Percentiles rank a stretch among this genome's conserved stretches.
These are phyloP conservation scores for Tremella mesenterica DNA, from an alignment of 768 basidiomycete genomes.

Conservation along the genomic window DNA sequence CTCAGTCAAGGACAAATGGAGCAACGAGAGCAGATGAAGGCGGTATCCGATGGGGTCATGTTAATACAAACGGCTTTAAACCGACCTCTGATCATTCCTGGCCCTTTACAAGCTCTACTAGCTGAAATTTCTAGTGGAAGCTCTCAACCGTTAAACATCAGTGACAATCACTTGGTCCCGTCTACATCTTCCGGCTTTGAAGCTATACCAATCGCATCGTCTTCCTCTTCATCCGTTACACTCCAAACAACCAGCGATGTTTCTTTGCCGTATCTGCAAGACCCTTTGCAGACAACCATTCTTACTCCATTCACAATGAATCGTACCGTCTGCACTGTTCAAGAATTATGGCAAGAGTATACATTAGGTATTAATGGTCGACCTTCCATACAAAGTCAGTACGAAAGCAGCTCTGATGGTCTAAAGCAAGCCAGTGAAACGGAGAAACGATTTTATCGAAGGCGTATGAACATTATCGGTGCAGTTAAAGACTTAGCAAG, in stretches of 20 bases:
- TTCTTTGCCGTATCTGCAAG: too few relatives aligned
- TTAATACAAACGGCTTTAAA: background rate
- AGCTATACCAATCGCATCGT: too few relatives aligned
- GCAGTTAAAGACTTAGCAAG: background rate
- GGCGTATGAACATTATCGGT: background rate
- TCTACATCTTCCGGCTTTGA: too few relatives aligned
- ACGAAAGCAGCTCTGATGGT: background rate
- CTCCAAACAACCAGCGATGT: too few relatives aligned
- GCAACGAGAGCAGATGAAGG: background rate
- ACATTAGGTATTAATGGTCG: background rate
- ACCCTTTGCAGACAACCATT: background rate
- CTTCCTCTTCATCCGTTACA: too few relatives aligned
- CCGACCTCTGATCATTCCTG: background rate
- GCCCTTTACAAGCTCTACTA: background rate
- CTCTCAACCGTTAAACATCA: too few relatives aligned
- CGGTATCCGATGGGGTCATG: background rate
- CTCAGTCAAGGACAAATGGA: background rate
- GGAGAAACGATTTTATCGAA: background rate
- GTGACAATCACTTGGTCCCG: too few relatives aligned
- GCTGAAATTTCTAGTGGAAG: too few relatives aligned
- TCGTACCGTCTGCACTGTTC: background rate
- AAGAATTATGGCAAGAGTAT: background rate
- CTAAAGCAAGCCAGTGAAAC: background rate
- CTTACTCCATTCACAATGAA: background rate
- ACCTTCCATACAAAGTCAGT: background rate